Evolutionary conservation across 148 eudicot genomes (phyloP), one percentile per base, ranked within the genome.

Genomic region (Spergularia bocconei): DNA sequence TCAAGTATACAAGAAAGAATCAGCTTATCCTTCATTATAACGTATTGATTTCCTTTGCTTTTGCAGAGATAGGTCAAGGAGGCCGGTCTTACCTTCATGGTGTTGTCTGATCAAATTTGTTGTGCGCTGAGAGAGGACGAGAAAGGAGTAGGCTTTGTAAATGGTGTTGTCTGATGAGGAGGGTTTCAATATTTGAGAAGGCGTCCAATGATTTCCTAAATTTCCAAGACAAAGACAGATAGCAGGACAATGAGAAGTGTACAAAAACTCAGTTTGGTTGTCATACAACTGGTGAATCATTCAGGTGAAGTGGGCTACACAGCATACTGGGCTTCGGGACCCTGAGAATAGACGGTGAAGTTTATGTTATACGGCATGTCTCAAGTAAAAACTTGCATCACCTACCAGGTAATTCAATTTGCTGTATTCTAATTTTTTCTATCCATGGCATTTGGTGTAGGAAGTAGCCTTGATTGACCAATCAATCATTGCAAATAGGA

Each of bases 71-170:
- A 38, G 13, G 38, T 50, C 6, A 56, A 59, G 67, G 60, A 68
- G 50, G 17, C 36, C 36, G 50, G 65, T 47, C n/a, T 77, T 84
- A 88, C 97, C 94, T 86, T 90, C 97, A 92, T 92, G 75, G 52
- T 60, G 78, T 71, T 68, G 63, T 68, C 77, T 81, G 79, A 76
- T 76, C 74, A 71, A 29, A 80, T 70, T 63, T 68, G 64, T 33
- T 60, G 41, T 17, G 41, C 15, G 36, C 64, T 70, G 70, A 58
- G 69, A 82, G 67, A 70, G 53, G 25, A 53, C 47, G 80, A 77
- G 59, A 23, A 68, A 65, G 52, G 39, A 84, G 64, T 78, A 48
- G 72, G 69, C 44, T 78, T 80, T 69, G 51, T 50, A 60, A 73
- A 53, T 39, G 52, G 15, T 12, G 62, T 60, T 60, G 69, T 61